These are phyloP conservation scores for Monilinia vaccinii-corymbosi DNA, from an alignment of 2,329 filamentous ascomycete genomes.

Conservation along the genomic window DNA sequence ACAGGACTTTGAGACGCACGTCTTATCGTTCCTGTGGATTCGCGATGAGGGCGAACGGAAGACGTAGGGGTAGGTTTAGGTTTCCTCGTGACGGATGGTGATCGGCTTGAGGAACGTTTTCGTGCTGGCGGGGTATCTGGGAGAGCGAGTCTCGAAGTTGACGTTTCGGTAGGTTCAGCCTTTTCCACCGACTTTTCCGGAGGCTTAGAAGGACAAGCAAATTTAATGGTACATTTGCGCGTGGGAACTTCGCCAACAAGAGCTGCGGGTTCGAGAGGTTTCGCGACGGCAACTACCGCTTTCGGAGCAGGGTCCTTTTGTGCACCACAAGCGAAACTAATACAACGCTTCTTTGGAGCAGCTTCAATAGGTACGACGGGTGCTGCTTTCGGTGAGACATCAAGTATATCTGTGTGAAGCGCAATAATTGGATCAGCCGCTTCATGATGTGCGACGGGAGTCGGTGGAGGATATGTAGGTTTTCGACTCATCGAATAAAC, in stretches of 20 bases:
- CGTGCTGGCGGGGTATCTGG: slow-evolving; percentile 15
- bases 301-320: slow-evolving; percentile 42
- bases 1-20: slow-evolving; percentile 33
- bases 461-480: slow-evolving; percentile 9
- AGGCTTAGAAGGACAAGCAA: slow-evolving; percentile 56
- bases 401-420: slow-evolving; percentile 12
- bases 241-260: slow-evolving; percentile 33
- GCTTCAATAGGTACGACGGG: slow-evolving; percentile 50
- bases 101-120: slow-evolving; percentile 17
- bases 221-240: slow-evolving; percentile 60
- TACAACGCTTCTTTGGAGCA: slow-evolving; percentile 73
- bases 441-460: slow-evolving; percentile 10
- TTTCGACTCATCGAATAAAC: slow-evolving; percentile 20
- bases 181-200: slow-evolving; percentile 15
- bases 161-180: slow-evolving; percentile 1
- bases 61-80: slow-evolving; percentile 14
- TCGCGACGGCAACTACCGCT: slow-evolving; percentile 27
- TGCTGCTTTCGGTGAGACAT: slow-evolving; percentile 29
- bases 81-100: slow-evolving; percentile 26
- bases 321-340: slow-evolving; percentile 76
- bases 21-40: slow-evolving; percentile 26
- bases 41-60: slow-evolving; percentile 16
- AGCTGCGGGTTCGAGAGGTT: slow-evolving; percentile 24
- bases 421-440: slow-evolving; percentile 10
- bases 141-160: background rate